A percentile compares a stretch with the other conserved stretches of the same genome.
These are phyloP conservation scores for Carnegiea gigantea DNA, from an alignment of 179 eudicot species.

Conservation along the genomic window DNA sequence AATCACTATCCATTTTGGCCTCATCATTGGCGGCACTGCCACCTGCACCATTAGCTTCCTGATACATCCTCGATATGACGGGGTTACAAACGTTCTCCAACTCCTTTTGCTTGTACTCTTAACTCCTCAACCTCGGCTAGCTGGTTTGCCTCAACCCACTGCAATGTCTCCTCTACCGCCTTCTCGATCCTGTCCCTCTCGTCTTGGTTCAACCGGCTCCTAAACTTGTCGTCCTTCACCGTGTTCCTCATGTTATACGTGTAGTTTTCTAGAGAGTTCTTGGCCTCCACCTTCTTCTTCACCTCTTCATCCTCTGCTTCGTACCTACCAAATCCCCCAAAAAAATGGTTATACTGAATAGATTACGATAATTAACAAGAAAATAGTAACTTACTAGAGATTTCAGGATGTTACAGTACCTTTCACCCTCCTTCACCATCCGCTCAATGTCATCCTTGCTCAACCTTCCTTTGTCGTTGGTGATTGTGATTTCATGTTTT, in stretches of 20 bases:
- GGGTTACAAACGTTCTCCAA: conserved; percentile 26
- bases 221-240: conserved; percentile 23
- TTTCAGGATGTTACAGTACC: neutral
- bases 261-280: conserved; percentile 27
- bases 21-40: conserved; percentile 6
- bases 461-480: conserved; percentile 25
- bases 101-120: conserved; percentile 26
- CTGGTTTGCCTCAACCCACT: conserved; percentile 27
- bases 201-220: conserved; percentile 15
- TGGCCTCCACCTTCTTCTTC: conserved; percentile 31
- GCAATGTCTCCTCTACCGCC: conserved; percentile 23
- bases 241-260: conserved; percentile 32
- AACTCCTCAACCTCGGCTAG: conserved; percentile 29
- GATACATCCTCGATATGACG: conserved; percentile 23
- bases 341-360: no score
- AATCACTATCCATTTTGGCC: conserved; percentile 5
- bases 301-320: conserved; percentile 29
- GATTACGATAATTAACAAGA: neutral
- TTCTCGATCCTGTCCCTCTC: conserved; percentile 27
- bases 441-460: conserved; percentile 28
- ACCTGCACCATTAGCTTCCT: conserved; percentile 5
- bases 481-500: conserved; percentile 31
- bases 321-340: neutral
- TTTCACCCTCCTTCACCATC: conserved; percentile 27
- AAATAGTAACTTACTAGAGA: neutral